Evolutionary conservation across 768 basidiomycete genomes (phyloP), one percentile per base, ranked within the genome.

Genomic region (Suillus hirtellus): DNA sequence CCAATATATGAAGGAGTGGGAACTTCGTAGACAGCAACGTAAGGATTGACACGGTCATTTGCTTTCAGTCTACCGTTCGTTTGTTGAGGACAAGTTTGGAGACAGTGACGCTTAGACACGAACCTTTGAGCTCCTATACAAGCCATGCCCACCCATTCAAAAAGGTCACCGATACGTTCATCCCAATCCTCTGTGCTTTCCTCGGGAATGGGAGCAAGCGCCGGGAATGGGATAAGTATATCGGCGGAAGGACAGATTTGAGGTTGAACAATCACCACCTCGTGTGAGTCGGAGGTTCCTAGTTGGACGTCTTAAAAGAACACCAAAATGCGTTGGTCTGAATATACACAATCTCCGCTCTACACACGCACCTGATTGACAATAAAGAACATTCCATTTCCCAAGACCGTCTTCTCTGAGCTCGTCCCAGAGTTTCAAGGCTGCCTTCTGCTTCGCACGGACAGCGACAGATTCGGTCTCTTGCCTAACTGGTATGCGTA

Each of bases 81-180:
- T 50, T 19, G 12, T 14, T 17, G 31, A 40, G 34, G 24, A 40
- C 24, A 49, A 43, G 21, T 47, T 49, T 40, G 31, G 7, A 37
- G 54, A 53, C 12, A 40, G n/a, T 52, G 44, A 35, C 19, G 24
- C 24, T 31, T 58, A 46, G 31, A 55, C 65, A 64, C 70, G 7
- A 64, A 88, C 90, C 90, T 80, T 70, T 89, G 87, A 2, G 90
- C 79, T 15, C 85, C 88, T 5, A 92, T 69, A 62, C 79, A 80
- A 3, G 85, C 87, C 84, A 92, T 82, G 8, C 89, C 90, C 9
- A 86, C 79, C 90, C 90, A 92, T 70, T 92, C 90, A 59, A 89
- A 87, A 17, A 90, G 73, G 3, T 69, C 73, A 9, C 74, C 70
- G 49, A 84, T 73, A 9, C 78, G 76, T 11, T 77, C 75, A 8